These are phyloP conservation scores for Tanacetum coccineum DNA, from an alignment of 129 eudicot genomes.

Conservation along the genomic window DNA sequence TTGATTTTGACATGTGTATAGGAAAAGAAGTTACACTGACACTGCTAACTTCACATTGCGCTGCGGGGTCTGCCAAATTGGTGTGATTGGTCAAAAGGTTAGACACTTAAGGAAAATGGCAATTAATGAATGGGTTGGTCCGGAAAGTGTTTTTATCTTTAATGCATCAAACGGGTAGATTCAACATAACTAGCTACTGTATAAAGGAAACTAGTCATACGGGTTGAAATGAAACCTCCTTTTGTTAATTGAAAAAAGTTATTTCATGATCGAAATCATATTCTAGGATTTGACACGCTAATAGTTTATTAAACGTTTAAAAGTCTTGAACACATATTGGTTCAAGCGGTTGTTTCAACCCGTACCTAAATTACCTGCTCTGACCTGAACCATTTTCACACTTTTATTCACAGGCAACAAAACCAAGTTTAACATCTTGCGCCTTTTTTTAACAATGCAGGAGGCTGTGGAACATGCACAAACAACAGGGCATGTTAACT, in stretches of 20 bases:
- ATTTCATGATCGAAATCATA: too few species aligned
- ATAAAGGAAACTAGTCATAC: too few species aligned
- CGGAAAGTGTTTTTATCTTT: too few species aligned
- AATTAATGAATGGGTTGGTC: too few species aligned
- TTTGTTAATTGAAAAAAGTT: too few species aligned
- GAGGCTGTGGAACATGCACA: slow-evolving; percentile 96
- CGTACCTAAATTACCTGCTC: too few species aligned
- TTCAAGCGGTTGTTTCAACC: too few species aligned
- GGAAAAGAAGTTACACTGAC: slow-evolving; percentile 82
- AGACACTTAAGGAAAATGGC: background rate
- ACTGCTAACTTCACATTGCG: slow-evolving; percentile 94
- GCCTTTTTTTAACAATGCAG: slow-evolving; percentile 35
- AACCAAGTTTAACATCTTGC: background rate
- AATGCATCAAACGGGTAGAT: too few species aligned
- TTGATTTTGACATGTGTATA: slow-evolving; percentile 24
- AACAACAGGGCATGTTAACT: slow-evolving; percentile 90
- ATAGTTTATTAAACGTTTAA: too few species aligned
- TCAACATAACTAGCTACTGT: background rate
- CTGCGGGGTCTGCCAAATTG: slow-evolving; percentile 97
- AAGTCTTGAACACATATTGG: too few species aligned
- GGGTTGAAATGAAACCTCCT: too few species aligned
- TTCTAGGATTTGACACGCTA: too few species aligned
- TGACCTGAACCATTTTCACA: background rate
- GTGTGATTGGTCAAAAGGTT: slow-evolving; percentile 94
- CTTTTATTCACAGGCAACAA: background rate